Evolutionary conservation across 225 moss, liverwort and hornwort species (phyloP).

Genomic region (Climacium dendroides): DNA sequence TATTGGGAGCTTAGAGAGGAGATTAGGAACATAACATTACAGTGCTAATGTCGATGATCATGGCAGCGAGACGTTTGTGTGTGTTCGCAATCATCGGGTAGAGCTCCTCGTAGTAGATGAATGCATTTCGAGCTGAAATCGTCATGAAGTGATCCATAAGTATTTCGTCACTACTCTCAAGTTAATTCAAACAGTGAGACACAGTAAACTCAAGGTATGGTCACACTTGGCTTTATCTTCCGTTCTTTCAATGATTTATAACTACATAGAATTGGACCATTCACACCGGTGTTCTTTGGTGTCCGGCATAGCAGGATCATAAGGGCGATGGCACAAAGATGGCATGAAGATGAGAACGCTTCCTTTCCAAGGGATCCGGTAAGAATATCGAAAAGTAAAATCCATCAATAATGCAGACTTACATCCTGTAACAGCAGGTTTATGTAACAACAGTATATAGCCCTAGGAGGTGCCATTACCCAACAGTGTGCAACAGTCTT

Average conservation of each 20-base stretch:
- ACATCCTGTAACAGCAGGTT: too few species aligned
- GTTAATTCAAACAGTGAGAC: not conserved
- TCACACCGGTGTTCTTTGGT: rapidly evolving
- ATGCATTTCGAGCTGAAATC: slow-evolving; percentile 60
- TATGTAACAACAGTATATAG: too few species aligned
- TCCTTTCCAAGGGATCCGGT: not conserved
- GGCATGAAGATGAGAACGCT: not conserved
- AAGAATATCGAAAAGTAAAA: not conserved
- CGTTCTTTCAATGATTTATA: not conserved
- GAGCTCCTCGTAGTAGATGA: slow-evolving; percentile 58
- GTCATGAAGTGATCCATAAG: not conserved
- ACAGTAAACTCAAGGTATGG: too few species aligned
- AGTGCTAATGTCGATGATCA: slow-evolving; percentile 12
- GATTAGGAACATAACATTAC: not conserved
- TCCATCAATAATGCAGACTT: too few species aligned
- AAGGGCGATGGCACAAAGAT: too few species aligned
- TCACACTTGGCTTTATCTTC: not conserved
- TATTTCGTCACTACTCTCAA: not conserved
- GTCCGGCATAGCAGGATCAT: not conserved
- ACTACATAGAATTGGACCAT: too few species aligned
- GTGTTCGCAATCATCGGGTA: slow-evolving; percentile 57
- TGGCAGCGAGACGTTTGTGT: slow-evolving; percentile 19
- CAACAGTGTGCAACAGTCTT: not conserved
- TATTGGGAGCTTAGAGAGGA: not conserved
- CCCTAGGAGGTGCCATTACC: not conserved